A percentile compares a stretch with the other conserved stretches of the same genome.
These are phyloP conservation scores for Psilocybe subaeruginosa DNA, from an alignment of 768 basidiomycete species.

Conservation along the genomic window DNA sequence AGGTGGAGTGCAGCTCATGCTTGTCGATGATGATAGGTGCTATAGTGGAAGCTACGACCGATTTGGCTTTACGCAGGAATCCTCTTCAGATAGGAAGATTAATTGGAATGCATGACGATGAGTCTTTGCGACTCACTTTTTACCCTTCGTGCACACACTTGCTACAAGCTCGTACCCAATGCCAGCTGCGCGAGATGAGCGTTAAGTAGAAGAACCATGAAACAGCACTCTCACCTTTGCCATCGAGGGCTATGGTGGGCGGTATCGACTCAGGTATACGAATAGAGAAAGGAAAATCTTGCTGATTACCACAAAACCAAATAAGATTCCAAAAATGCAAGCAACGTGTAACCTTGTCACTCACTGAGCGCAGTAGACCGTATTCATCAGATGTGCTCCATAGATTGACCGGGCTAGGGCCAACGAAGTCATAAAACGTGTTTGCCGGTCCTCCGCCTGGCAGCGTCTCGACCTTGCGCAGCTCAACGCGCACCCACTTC, in stretches of 20 bases:
- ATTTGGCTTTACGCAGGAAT: slow-evolving; percentile 81
- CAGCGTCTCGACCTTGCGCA: slow-evolving; percentile 87
- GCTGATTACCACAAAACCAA: slow-evolving; percentile 40
- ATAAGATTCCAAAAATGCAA: slow-evolving; percentile 8
- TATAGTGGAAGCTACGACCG: slow-evolving; percentile 65
- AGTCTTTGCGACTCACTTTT: slow-evolving; percentile 57
- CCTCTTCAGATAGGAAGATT: slow-evolving; percentile 48
- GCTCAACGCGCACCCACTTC: slow-evolving; percentile 90
- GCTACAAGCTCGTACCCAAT: slow-evolving; percentile 92
- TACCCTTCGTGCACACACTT: slow-evolving; percentile 83
- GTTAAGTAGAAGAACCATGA: not conserved
- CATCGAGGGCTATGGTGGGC: slow-evolving; percentile 80
- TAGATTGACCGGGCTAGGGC: slow-evolving; percentile 78
- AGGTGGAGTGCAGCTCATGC: slow-evolving; percentile 90
- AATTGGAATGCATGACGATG: not conserved
- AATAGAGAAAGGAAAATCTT: slow-evolving; percentile 89
- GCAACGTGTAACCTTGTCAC: slow-evolving; percentile 19
- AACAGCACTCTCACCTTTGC: slow-evolving; percentile 51
- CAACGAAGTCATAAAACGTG: slow-evolving; percentile 80
- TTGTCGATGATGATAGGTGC: slow-evolving; percentile 86
- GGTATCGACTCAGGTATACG: slow-evolving; percentile 93
- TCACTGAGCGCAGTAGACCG: slow-evolving; percentile 66
- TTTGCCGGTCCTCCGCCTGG: slow-evolving; percentile 71
- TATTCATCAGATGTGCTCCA: slow-evolving; percentile 86
- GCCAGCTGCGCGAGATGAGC: slow-evolving; percentile 51